These are phyloP conservation scores for Phytophthora ramorum DNA, from an alignment of 352 stramenopile species.

Conservation along the genomic window DNA sequence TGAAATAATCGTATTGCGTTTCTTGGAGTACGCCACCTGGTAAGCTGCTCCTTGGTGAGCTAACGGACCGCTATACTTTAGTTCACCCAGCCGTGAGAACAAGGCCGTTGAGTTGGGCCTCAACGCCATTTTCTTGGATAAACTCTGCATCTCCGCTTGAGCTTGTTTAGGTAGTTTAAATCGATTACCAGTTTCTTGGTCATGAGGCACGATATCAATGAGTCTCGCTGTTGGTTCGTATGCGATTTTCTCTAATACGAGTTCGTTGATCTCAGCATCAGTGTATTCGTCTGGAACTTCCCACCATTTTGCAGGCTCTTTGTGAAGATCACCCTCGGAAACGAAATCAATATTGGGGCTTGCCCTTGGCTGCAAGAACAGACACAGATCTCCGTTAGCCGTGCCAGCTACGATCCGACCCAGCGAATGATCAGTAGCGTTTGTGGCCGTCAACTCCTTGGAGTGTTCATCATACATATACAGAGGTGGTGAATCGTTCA, in stretches of 20 bases:
- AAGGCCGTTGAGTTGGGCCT: conserved; percentile 56
- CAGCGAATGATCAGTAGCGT: conserved; percentile 59
- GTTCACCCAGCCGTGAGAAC: conserved; percentile 45
- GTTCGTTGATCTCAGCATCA: conserved; percentile 67
- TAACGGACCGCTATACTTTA: conserved; percentile 62
- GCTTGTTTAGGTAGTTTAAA: conserved; percentile 68
- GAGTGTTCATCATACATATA: conserved; percentile 61
- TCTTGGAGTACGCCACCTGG: conserved; percentile 65
- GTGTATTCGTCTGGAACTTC: conserved; percentile 74
- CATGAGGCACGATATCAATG: conserved; percentile 68
- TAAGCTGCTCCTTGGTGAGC: conserved; percentile 51
- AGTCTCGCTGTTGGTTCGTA: conserved; percentile 68
- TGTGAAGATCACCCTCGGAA: conserved; percentile 32
- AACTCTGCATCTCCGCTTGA: conserved; percentile 62
- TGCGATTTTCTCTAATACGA: conserved; percentile 63
- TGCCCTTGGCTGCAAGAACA: conserved; percentile 69
- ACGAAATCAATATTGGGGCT: conserved; percentile 45
- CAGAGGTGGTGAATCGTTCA: conserved; percentile 70
- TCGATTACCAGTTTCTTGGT: conserved; percentile 66
- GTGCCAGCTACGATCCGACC: conserved; percentile 69
- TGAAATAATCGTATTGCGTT: conserved; percentile 62
- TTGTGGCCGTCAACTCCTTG: conserved; percentile 53
- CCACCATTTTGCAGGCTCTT: conserved; percentile 77
- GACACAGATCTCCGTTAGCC: conserved; percentile 67
- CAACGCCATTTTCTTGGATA: conserved; percentile 54